Evolutionary conservation across 768 basidiomycete genomes (phyloP).

Genomic region (Mycena metata): DNA sequence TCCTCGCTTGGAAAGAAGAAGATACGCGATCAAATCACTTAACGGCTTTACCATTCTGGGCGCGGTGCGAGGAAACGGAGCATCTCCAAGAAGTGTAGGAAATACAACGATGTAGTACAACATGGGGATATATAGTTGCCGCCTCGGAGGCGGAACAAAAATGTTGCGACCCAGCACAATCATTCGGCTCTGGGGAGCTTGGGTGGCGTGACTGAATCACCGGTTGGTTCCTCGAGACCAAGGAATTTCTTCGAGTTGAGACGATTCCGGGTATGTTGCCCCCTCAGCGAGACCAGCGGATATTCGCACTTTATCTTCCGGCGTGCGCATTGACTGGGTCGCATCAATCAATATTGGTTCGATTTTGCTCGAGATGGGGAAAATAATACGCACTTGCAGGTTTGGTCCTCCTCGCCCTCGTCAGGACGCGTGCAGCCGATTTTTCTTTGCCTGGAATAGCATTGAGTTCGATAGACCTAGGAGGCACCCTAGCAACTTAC

Average conservation of each 20-base stretch:
- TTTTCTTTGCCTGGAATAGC: constrained; percentile 25
- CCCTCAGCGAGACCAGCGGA: constrained; percentile 18
- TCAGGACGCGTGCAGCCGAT: constrained; percentile 27
- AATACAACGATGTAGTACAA: constrained; percentile 15
- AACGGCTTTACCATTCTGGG: constrained; percentile 23
- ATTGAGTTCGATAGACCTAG: no score
- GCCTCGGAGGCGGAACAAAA: no score
- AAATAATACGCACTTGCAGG: constrained; percentile 28
- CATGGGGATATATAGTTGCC: background rate
- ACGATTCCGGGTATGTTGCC: constrained; percentile 29
- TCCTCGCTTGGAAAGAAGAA: no score
- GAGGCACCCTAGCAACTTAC: no score
- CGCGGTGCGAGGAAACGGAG: no score
- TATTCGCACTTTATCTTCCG: constrained; percentile 27
- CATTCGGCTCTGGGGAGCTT: background rate
- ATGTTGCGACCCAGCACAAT: background rate
- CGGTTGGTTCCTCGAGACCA: background rate
- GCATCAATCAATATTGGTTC: background rate
- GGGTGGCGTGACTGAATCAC: background rate
- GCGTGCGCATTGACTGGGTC: constrained; percentile 26
- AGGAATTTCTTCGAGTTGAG: constrained; percentile 25
- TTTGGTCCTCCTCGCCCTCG: constrained; percentile 24
- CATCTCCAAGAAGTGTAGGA: background rate
- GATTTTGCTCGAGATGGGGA: background rate
- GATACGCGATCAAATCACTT: background rate